These are phyloP conservation scores for Dactylella cylindrospora DNA, from an alignment of 2,329 filamentous ascomycete species.

Conservation along the genomic window DNA sequence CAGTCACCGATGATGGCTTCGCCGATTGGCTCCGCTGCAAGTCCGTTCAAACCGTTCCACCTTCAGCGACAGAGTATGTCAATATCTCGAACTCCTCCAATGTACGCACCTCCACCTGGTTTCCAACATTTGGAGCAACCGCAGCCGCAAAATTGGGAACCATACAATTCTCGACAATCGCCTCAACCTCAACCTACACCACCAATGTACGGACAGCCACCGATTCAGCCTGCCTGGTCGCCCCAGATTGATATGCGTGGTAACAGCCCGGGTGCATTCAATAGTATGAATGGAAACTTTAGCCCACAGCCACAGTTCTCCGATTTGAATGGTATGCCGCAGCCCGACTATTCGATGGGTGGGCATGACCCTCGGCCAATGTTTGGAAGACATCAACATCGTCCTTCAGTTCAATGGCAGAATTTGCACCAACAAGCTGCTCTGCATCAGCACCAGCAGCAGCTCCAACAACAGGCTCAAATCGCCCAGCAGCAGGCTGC, in stretches of 20 bases:
- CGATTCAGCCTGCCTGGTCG: conserved; percentile 29
- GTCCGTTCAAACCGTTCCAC: conserved; percentile 47
- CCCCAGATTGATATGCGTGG: conserved; percentile 36
- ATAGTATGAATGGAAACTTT: conserved; percentile 31
- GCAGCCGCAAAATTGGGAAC: conserved; percentile 46
- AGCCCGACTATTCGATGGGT: conserved; percentile 36
- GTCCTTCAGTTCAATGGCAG: conserved; percentile 41
- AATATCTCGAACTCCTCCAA: conserved; percentile 46
- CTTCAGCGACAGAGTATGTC: conserved; percentile 49
- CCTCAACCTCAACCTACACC: conserved; percentile 47
- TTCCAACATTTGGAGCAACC: conserved; percentile 40
- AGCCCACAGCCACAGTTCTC: conserved; percentile 39
- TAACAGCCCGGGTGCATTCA: conserved; percentile 14
- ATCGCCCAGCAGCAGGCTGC: conserved; percentile 36
- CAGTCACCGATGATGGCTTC: conserved; percentile 46
- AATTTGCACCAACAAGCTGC: conserved; percentile 34
- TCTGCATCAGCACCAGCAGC: conserved; percentile 31
- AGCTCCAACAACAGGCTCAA: conserved; percentile 17
- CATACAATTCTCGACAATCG: conserved; percentile 44
- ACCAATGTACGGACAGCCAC: conserved; percentile 40
- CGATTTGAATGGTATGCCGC: conserved; percentile 40
- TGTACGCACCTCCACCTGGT: conserved; percentile 25
- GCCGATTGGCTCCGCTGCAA: conserved; percentile 42
- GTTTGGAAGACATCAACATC: conserved; percentile 41
- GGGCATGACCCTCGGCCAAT: conserved; percentile 38